Evolutionary conservation across 495 filamentous ascomycete genomes (phyloP).

Genomic region (Xylaria nigripes): DNA sequence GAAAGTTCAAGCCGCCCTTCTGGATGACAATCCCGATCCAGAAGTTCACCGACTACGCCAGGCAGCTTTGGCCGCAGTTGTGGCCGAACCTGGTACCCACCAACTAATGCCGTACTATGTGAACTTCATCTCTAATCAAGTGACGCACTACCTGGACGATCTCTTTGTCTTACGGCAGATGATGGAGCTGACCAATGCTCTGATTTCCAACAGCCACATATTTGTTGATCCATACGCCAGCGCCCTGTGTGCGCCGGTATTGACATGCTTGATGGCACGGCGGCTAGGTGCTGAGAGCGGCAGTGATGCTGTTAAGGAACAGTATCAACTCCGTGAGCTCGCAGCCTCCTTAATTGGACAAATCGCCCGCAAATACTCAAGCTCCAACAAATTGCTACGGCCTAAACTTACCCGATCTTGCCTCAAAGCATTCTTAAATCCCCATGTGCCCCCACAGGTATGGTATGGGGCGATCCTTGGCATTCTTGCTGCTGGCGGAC

Average conservation of each 20-base stretch:
- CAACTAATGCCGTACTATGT: conserved; percentile 94
- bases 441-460: conserved; percentile 64
- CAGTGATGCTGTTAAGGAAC: conserved; percentile 41
- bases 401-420: conserved; percentile 85
- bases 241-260: conserved; percentile 75
- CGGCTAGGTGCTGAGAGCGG: conserved; percentile 54
- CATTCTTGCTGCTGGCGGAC: conserved; percentile 63
- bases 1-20: conserved; percentile 75
- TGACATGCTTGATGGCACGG: conserved; percentile 85
- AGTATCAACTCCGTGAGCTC: conserved; percentile 76
- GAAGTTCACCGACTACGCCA: conserved; percentile 58
- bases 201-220: conserved; percentile 73
- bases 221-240: conserved; percentile 86
- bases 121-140: conserved; percentile 87
- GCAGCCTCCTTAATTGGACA: conserved; percentile 68
- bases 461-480: conserved; percentile 84
- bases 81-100: conserved; percentile 83
- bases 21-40: conserved; percentile 76
- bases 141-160: conserved; percentile 81
- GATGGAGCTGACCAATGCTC: conserved; percentile 75
- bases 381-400: conserved; percentile 66
- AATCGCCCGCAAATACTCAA: conserved; percentile 66
- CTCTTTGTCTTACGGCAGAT: conserved; percentile 81
- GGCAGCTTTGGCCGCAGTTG: conserved; percentile 72
- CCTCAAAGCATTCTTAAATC: conserved; percentile 83